Evolutionary conservation across 192 early-diverging fungal genomes (phyloP).

Genomic region (Coemansia sp.): DNA sequence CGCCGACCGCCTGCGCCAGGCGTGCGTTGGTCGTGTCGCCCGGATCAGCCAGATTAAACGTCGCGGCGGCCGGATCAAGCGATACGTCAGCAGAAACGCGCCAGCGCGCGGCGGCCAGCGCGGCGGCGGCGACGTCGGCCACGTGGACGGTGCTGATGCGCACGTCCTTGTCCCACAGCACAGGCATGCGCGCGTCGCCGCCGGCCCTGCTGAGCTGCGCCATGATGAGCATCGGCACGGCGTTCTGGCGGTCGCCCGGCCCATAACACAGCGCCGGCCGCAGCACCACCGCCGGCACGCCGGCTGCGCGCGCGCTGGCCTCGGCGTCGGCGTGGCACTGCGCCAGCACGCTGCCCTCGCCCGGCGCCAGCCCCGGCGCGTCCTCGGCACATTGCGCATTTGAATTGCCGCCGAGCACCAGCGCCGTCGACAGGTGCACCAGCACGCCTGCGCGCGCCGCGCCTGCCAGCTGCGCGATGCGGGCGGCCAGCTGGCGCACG

Average conservation of each 20-base stretch:
- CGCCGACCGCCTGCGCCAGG: constrained; percentile 30
- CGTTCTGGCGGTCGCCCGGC: constrained; percentile 62
- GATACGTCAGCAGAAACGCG: constrained; percentile 30
- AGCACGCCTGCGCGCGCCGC: constrained; percentile 73
- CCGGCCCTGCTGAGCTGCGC: constrained; percentile 85
- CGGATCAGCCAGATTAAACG: constrained; percentile 89
- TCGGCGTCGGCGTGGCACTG: constrained; percentile 34
- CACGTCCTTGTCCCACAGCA: constrained; percentile 91
- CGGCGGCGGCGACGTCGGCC: constrained; percentile 71
- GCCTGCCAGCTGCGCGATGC: constrained; percentile 84
- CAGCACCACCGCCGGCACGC: constrained; percentile 79
- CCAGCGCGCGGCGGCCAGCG: constrained; percentile 63
- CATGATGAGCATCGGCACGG: constrained; percentile 90
- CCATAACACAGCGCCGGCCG: constrained; percentile 92
- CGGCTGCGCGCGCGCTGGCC: constrained; percentile 4
- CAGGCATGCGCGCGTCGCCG: constrained; percentile 82
- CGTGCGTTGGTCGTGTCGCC: constrained; percentile 75
- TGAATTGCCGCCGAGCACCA: constrained; percentile 76
- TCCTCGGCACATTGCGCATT: constrained; percentile 26
- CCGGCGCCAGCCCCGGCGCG: constrained; percentile 2
- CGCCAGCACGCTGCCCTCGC: constrained; percentile 23
- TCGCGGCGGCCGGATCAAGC: neutral
- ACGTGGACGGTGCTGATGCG: constrained; percentile 97
- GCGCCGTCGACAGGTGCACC: constrained; percentile 88
- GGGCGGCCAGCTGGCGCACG: constrained; percentile 63